These are phyloP conservation scores for Canna indica DNA, from an alignment of 176 grass and related monocot species.

Conservation along the genomic window DNA sequence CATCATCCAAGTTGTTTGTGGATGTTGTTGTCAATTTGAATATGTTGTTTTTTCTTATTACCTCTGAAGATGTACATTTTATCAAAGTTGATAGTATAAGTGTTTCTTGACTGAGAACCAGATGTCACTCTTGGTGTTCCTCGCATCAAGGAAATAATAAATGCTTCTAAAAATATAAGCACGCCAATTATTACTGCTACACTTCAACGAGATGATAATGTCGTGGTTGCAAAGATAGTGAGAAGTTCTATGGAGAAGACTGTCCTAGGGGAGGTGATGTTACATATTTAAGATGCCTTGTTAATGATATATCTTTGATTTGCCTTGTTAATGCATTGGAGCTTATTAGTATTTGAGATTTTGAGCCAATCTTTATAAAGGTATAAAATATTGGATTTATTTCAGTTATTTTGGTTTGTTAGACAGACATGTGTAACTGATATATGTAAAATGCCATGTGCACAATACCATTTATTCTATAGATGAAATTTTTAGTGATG, in stretches of 20 bases:
- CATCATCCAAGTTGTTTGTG: too few relatives aligned
- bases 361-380: too few relatives aligned
- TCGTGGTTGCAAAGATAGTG: constrained; percentile 44
- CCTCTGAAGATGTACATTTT: constrained; percentile 4
- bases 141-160: constrained; percentile 98
- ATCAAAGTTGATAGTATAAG: background rate
- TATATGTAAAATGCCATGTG: too few relatives aligned
- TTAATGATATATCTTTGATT: too few relatives aligned
- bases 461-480: too few relatives aligned
- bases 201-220: constrained; percentile 41
- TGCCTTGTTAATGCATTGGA: background rate
- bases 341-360: background rate
- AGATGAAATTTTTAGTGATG: too few relatives aligned
- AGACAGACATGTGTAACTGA: too few relatives aligned
- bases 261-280: constrained; percentile 55
- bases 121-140: constrained; percentile 95
- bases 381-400: too few relatives aligned
- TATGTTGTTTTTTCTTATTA: background rate
- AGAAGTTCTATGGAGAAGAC: constrained; percentile 77
- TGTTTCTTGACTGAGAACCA: constrained; percentile 43
- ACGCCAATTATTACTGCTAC: constrained; percentile 65
- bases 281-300: background rate
- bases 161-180: constrained; percentile 89
- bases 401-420: too few relatives aligned
- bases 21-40: too few relatives aligned